Conservation (phyloP, 345 rosid species). For the Clarkia xantiana region DNA sequence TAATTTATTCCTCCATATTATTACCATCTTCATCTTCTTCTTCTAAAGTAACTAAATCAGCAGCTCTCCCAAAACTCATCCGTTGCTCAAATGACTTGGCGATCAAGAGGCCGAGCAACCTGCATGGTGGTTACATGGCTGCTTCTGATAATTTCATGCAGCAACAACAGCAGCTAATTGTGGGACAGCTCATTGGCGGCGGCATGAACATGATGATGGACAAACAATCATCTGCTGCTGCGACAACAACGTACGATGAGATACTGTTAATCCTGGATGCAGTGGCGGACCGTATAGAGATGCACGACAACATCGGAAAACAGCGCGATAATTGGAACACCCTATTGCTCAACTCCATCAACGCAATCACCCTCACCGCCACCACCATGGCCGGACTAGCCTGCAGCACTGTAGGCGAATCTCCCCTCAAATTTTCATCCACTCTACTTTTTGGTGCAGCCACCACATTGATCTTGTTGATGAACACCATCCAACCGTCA, state of each 20-base stretch:
- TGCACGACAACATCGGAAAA: slow-evolving; percentile 37
- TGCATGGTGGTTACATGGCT: too few relatives aligned
- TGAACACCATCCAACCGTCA: slow-evolving; percentile 46
- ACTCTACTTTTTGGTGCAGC: slow-evolving; percentile 25
- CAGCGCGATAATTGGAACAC: slow-evolving; percentile 44
- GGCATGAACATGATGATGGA: too few relatives aligned
- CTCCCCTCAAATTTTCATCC: slow-evolving; percentile 23
- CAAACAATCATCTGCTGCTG: too few relatives aligned
- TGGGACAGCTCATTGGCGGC: too few relatives aligned
- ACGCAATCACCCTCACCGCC: slow-evolving; percentile 34
- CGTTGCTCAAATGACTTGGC: too few relatives aligned
- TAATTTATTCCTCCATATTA: too few relatives aligned
- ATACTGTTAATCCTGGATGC: slow-evolving; percentile 29
- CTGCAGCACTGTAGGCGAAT: slow-evolving; percentile 9
- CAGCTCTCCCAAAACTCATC: too few relatives aligned
- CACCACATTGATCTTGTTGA: slow-evolving; percentile 21
- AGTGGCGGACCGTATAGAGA: slow-evolving; percentile 33
- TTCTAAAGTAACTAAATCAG: too few relatives aligned
- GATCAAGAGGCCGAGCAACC: too few relatives aligned
- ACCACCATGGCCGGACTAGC: slow-evolving; percentile 32
- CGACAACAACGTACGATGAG: slow-evolving; percentile 12
- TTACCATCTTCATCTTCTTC: too few relatives aligned
- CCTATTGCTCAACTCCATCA: slow-evolving; percentile 33
- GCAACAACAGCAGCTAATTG: too few relatives aligned
- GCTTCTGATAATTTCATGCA: too few relatives aligned